Conservation (phyloP, 1,284 basidiomycete genomes). For the Ustilago bromivora region DNA sequence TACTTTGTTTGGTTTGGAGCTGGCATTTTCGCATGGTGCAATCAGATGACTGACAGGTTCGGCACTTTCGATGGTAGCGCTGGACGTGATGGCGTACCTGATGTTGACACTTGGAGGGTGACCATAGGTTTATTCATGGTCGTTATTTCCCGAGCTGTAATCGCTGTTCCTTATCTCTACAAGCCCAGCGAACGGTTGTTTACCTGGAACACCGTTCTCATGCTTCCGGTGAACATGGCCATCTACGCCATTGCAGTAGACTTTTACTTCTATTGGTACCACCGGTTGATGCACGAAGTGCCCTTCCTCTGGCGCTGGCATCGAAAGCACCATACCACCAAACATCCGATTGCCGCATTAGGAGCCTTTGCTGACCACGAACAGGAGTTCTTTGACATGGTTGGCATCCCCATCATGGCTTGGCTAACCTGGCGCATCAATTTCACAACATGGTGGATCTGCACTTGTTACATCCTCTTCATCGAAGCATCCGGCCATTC, state of each 20-base stretch:
- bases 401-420: constrained; percentile 53
- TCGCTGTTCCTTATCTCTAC: constrained; percentile 44
- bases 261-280: constrained; percentile 66
- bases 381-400: constrained; percentile 62
- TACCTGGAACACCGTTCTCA: constrained; percentile 16
- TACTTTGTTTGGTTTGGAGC: constrained; percentile 33
- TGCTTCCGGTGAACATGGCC: constrained; percentile 46
- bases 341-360: constrained; percentile 59
- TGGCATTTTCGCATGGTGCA: constrained; percentile 23
- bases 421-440: constrained; percentile 50
- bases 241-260: constrained; percentile 46
- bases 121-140: constrained; percentile 40
- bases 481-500: constrained; percentile 52
- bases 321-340: constrained; percentile 58
- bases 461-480: constrained; percentile 40
- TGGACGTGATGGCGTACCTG: constrained; percentile 57
- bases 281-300: constrained; percentile 60
- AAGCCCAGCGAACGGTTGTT: constrained; percentile 22
- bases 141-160: constrained; percentile 26
- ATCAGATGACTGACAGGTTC: constrained; percentile 39
- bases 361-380: constrained; percentile 58
- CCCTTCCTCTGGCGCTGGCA: constrained; percentile 52
- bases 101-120: constrained; percentile 32
- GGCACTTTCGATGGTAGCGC: constrained; percentile 58
- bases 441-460: constrained; percentile 50